A percentile compares a stretch with the other conserved stretches of the same genome.
These are phyloP conservation scores for Arabidopsis hybrid DNA, from an alignment of 441 rosid species.

Conservation along the genomic window DNA sequence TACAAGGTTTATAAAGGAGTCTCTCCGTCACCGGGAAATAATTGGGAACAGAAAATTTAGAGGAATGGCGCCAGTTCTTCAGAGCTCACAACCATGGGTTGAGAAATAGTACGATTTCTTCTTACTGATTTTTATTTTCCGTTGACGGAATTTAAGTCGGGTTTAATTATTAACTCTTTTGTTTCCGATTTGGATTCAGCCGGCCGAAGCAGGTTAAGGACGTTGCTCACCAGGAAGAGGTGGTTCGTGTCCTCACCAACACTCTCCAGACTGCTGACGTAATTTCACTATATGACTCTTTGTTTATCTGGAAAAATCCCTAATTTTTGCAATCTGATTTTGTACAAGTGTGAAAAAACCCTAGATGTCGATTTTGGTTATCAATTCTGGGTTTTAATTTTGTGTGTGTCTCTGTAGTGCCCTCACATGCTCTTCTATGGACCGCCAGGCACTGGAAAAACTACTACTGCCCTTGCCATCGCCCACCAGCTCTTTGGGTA, in stretches of 20 bases:
- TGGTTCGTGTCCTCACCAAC: conserved; percentile 95
- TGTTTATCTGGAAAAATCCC: conserved; percentile 34
- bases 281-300: not conserved
- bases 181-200: conserved; percentile 48
- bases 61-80: conserved; percentile 85
- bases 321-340: conserved; percentile 24
- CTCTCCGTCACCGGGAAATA: not conserved
- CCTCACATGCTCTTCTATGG: conserved; percentile 98
- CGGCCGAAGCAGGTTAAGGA: conserved; percentile 96
- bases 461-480: conserved; percentile 94
- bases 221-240: conserved; percentile 97
- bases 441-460: conserved; percentile 95
- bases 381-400: conserved; percentile 4
- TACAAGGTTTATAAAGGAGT: conserved; percentile 20
- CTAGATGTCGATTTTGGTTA: conserved; percentile 37
- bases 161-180: not conserved
- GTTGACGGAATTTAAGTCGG: not conserved
- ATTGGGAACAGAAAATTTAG: not conserved
- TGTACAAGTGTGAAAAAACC: conserved; percentile 42
- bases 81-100: conserved; percentile 95
- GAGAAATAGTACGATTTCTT: conserved; percentile 78
- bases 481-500: conserved; percentile 95
- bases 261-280: conserved; percentile 86
- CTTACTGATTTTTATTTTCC: not conserved
- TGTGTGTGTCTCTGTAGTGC: conserved; percentile 51